Evolutionary conservation across 2,329 filamentous ascomycete species (phyloP), one percentile per base, ranked within the genome.

Genomic region (Calonectria multiphialidica): DNA sequence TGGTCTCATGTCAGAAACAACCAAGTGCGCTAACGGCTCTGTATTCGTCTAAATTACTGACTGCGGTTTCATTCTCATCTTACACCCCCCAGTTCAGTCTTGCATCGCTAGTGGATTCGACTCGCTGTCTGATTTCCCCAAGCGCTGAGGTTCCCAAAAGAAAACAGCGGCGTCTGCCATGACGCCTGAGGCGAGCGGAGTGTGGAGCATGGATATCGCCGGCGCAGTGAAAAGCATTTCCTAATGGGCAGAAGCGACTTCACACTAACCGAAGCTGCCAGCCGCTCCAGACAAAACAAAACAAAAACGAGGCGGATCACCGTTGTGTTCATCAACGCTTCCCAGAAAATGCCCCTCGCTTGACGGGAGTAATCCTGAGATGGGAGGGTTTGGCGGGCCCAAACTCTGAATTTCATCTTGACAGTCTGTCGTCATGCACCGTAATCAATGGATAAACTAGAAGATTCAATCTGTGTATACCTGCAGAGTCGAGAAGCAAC

Each of bases 51-150:
- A n/a, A 53, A 30, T 40, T 59, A 64, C 50, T 61, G 67, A 50
- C 45, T 68, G 71, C 55, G 55, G 74, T 64, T 70, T 78, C 66
- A 73, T 55, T 62, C 70, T 67, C 53, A 57, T 71, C 66, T 72
- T 61, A 66, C 71, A 68, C 63, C 49, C 49, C 67, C 67, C 47
- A 66, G 40, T 45, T 65, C 28, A 35, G 53, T 61, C 74, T 72
- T 78, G 77, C 77, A 79, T 77, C 35, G 49, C 70, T 77, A 78
- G 76, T 68, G 75, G 62, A 50, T 61, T 72, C 55, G 66, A 61
- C 42, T 71, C 66, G 62, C 47, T 59, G 57, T 57, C 55, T 77
- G 76, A 72, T 75, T 72, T 77, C 75, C 68, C 74, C 72, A 74
- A 65, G 66, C 66, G 21, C 49, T 62, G 47, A 59, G 68, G 62